Base-by-base conservation (phyloP, 2,329 filamentous ascomycete genomes). In the Pseudocercospora crystallina region DNA sequence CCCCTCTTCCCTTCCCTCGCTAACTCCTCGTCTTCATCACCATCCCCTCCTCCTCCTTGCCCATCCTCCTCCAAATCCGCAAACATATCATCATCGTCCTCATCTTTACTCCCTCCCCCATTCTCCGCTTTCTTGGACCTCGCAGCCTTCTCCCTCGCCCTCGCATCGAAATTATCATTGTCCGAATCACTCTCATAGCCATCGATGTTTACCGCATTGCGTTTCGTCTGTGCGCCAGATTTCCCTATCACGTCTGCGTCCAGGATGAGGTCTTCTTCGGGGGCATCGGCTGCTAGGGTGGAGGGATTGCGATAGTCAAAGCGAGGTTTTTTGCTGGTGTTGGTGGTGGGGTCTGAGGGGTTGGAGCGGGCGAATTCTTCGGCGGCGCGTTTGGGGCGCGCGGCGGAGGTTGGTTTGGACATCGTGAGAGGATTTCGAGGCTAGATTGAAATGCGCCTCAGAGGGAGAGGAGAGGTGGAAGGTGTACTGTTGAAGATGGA, bases 301-400 rank as follows among this genome's bases (percentile, higher is more conserved):
- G 91, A 96, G 2, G 94, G 94, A 68, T 99, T 97, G 59, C 94
- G 89, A 46, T 94, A 77, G 70, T 99, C 94, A 72, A 99, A 99
- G 65, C 89, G 90, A 52, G 90, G 87, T 66, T 90, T 91, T 69
- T 95, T 95, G 45, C 76, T 69, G 47, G 84, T 80, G 59, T 64
- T 89, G 85, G 68, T 91, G 69, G 95, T 95, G 43, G 76, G 69
- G 47, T 91, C 69, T 95, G 95, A 43, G 76, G 70, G 48, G 68
- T 92, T 84, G 13, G 83, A 84, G 51, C 89, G 85, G 38, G 86
- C 84, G 67, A 88, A 95, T 62, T 85, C 83, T 73, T 96, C 90
- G 62, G 86, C 88, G 4, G 83, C 86, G 58, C 90, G 86, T 73
- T 92, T 95, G 8, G 89, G 89, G 33, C 89, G 86, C 46, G 86